Evolutionary conservation across 1,139 yeast species (phyloP).

Genomic region (Hansenula sp.): DNA sequence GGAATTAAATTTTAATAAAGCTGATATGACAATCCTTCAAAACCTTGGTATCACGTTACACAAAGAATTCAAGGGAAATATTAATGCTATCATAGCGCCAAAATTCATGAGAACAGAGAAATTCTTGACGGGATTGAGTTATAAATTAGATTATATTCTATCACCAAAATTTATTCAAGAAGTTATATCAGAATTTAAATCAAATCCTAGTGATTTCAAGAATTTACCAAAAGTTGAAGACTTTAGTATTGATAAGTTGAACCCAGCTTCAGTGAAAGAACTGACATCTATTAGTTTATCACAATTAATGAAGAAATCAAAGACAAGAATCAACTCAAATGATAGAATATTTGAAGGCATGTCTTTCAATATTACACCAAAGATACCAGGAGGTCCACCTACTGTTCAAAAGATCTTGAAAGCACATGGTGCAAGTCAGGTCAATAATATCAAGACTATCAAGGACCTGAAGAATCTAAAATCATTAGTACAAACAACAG

Average conservation of each 20-base stretch:
- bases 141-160: constrained; percentile 26
- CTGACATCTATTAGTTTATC: constrained; percentile 21
- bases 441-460: constrained; percentile 32
- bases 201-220: constrained; percentile 22
- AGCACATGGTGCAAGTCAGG: constrained; percentile 58
- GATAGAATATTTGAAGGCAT: constrained; percentile 42
- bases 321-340: constrained; percentile 26
- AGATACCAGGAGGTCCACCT: constrained; percentile 64
- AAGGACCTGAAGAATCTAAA: constrained; percentile 22
- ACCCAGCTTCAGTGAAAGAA: constrained; percentile 25
- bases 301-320: constrained; percentile 25
- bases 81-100: constrained; percentile 68
- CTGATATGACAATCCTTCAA: constrained; percentile 31
- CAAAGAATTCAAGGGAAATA: constrained; percentile 36
- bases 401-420: constrained; percentile 56
- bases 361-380: constrained; percentile 53
- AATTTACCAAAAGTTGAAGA: constrained; percentile 27
- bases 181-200: constrained; percentile 30
- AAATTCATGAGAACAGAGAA: constrained; percentile 79
- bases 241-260: constrained; percentile 29
- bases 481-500: constrained; percentile 11
- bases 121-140: constrained; percentile 45
- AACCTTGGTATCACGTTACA: constrained; percentile 38
- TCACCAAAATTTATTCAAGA: constrained; percentile 32
- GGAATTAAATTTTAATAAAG: constrained; percentile 39